phyloP scores from a whole-genome alignment of 352 stramenopile genomes.

The Pythium brachiatum region DNA sequence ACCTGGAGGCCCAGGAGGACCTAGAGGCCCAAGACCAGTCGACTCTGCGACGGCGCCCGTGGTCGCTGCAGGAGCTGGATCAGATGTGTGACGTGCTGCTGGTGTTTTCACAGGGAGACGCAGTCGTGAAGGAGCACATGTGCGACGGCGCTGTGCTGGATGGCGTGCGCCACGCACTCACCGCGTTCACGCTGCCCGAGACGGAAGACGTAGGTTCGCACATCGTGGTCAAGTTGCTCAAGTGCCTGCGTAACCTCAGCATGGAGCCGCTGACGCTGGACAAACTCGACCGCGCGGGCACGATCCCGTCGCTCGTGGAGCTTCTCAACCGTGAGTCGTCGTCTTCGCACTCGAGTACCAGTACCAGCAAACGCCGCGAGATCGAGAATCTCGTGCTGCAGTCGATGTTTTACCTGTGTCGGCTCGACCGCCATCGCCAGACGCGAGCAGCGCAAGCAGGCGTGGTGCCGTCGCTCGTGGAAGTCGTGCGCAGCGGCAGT shows the following conservation, averaged over 20 bases:
- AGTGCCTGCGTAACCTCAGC: slow-evolving; percentile 86
- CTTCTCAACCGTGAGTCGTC: slow-evolving; percentile 60
- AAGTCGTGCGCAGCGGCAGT: slow-evolving; percentile 78
- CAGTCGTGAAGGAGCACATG: slow-evolving; percentile 92
- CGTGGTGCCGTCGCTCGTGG: slow-evolving; percentile 89
- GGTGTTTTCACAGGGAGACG: slow-evolving; percentile 90
- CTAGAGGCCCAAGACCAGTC: slow-evolving; percentile 19
- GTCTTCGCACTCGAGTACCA: slow-evolving; percentile 11
- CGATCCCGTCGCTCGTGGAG: slow-evolving; percentile 81
- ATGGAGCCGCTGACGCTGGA: slow-evolving; percentile 91
- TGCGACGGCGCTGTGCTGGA: slow-evolving; percentile 78
- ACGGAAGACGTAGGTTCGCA: slow-evolving; percentile 12
- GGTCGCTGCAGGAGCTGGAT: slow-evolving; percentile 68
- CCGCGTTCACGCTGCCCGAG: slow-evolving; percentile 20
- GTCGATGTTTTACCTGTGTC: slow-evolving; percentile 92
- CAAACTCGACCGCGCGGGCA: slow-evolving; percentile 84
- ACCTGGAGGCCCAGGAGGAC: slow-evolving; percentile 9
- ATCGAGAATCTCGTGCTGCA: slow-evolving; percentile 90
- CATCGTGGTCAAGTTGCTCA: slow-evolving; percentile 78
- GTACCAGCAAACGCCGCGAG: slow-evolving; percentile 61
- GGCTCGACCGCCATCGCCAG: slow-evolving; percentile 90
- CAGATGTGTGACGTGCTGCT: slow-evolving; percentile 88
- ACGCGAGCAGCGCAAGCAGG: slow-evolving; percentile 87
- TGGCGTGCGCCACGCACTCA: slow-evolving; percentile 57
- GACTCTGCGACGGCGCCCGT: slow-evolving; percentile 26